These are phyloP conservation scores for Scheffersomyces quercinus DNA, from an alignment of 1,139 yeast species.

Conservation along the genomic window DNA sequence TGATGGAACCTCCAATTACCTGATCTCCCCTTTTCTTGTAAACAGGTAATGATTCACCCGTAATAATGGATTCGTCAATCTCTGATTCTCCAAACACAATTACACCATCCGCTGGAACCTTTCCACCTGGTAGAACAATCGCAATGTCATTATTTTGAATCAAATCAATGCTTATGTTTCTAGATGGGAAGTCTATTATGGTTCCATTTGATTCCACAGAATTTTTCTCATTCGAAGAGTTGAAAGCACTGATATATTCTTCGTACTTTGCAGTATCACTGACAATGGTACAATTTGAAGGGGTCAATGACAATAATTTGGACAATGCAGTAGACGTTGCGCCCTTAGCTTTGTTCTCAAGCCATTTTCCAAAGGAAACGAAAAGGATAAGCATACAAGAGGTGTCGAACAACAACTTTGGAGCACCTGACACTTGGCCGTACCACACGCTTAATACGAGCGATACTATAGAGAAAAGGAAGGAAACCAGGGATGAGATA, in stretches of 20 bases:
- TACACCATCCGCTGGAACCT: conserved; percentile 88
- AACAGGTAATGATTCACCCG: conserved; percentile 87
- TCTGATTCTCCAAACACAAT: conserved; percentile 78
- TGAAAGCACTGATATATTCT: conserved; percentile 9
- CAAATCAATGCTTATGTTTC: conserved; percentile 64
- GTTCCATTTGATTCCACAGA: not conserved
- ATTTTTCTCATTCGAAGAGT: conserved; percentile 4
- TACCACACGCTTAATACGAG: conserved; percentile 45
- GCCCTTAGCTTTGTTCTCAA: conserved; percentile 92
- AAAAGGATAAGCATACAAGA: conserved; percentile 80
- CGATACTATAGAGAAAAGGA: conserved; percentile 66
- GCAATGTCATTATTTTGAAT: conserved; percentile 78
- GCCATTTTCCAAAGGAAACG: conserved; percentile 84
- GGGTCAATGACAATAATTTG: conserved; percentile 74
- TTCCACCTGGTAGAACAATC: conserved; percentile 80
- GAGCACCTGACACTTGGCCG: conserved; percentile 45
- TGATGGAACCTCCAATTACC: conserved; percentile 89
- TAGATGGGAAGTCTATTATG: conserved; percentile 16
- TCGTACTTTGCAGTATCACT: conserved; percentile 37
- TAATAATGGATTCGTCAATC: conserved; percentile 81
- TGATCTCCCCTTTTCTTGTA: conserved; percentile 57
- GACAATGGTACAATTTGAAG: conserved; percentile 70
- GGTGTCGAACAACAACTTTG: conserved; percentile 83
- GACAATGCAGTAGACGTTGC: conserved; percentile 90
- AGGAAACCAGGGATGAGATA: conserved; percentile 80